Percentiles rank a stretch among this genome's conserved stretches.
phyloP scores from a whole-genome alignment of 345 rosid species.

The Eucalyptus regnans region DNA sequence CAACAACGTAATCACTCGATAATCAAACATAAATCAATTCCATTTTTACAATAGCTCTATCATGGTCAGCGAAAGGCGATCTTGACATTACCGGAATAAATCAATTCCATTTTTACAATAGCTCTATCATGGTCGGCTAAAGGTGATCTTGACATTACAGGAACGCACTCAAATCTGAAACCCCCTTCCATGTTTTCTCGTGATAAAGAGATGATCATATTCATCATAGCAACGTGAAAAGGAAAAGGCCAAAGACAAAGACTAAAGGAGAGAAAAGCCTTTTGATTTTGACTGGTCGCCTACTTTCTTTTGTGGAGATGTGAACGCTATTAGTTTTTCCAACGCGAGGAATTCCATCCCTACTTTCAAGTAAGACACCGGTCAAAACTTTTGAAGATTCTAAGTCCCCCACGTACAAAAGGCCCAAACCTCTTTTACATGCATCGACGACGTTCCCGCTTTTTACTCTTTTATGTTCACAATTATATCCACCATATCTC shows the following conservation, averaged over 20 bases:
- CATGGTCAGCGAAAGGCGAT: background rate
- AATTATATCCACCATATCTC: background rate
- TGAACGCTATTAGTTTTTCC: background rate
- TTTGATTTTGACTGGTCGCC: background rate
- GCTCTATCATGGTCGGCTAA: background rate
- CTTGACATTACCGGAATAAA: background rate
- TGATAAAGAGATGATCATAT: background rate
- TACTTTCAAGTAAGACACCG: background rate
- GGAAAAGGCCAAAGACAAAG: background rate
- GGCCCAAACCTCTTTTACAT: background rate
- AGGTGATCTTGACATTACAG: background rate
- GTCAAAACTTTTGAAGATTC: background rate
- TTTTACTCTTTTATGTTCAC: background rate
- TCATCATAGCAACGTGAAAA: background rate
- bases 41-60: background rate
- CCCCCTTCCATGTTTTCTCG: background rate
- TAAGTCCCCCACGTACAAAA: background rate
- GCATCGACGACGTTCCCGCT: background rate
- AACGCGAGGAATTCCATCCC: background rate
- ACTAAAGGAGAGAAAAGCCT: background rate
- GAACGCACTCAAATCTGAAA: background rate
- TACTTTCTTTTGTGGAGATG: background rate
- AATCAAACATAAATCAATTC: background rate
- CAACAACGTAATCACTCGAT: background rate
- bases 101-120: background rate